Percentiles rank a stretch among this genome's conserved stretches.
These are phyloP conservation scores for Medicago lupulina DNA, from an alignment of 306 rosid species.

Conservation along the genomic window DNA sequence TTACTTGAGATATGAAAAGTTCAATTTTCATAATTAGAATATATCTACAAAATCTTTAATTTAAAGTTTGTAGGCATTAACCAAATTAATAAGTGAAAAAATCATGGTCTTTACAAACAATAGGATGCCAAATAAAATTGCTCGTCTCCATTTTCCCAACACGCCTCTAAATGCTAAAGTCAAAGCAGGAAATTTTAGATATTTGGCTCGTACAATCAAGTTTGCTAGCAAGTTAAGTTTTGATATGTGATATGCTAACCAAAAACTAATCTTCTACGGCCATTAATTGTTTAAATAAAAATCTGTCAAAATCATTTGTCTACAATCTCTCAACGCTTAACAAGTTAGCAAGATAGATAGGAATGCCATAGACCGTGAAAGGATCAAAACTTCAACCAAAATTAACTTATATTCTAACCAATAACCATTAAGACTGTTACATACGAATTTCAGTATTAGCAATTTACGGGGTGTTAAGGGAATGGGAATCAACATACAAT, in stretches of 20 bases:
- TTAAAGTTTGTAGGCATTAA: slow-evolving; percentile 7
- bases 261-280: slow-evolving; percentile 3
- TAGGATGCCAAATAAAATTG: slow-evolving; percentile 8
- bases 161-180: slow-evolving; percentile 2
- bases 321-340: not conserved
- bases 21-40: slow-evolving; percentile 16
- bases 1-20: slow-evolving; percentile 9
- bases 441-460: slow-evolving; percentile 13
- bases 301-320: not conserved
- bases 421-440: not conserved
- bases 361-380: slow-evolving; percentile 19
- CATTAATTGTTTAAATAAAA: not conserved
- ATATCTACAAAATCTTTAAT: not conserved
- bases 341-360: slow-evolving; percentile 27
- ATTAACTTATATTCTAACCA: not conserved
- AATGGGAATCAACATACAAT: not conserved
- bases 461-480: slow-evolving; percentile 5
- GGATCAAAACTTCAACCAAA: not conserved
- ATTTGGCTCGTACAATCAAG: slow-evolving; percentile 5
- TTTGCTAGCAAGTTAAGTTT: not conserved
- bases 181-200: not conserved
- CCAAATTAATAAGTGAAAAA: slow-evolving; percentile 12
- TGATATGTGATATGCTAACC: slow-evolving; percentile 17
- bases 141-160: not conserved
- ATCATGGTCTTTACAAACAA: slow-evolving; percentile 18